Evolutionary conservation across 2,329 filamentous ascomycete genomes (phyloP).

Genomic region (Colletotrichum salicis): DNA sequence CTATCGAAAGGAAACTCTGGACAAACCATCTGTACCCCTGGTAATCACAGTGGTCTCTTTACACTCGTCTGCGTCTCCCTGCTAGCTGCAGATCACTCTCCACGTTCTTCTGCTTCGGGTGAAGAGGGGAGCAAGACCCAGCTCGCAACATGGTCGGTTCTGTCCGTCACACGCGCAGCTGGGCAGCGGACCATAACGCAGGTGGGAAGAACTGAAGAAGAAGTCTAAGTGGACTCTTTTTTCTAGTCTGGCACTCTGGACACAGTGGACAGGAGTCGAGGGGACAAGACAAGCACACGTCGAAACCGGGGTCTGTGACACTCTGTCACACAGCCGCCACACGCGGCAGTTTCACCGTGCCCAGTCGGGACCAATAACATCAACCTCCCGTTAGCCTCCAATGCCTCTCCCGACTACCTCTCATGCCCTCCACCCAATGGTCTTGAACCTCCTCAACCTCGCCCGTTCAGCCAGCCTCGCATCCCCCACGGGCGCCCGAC

Average conservation of each 20-base stretch:
- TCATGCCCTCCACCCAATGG: not conserved
- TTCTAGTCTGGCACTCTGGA: no score
- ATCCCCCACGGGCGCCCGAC: conserved; percentile 8
- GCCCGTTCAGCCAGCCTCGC: conserved; percentile 17
- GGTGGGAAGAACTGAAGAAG: not conserved
- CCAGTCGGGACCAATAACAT: not conserved
- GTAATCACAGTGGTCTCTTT: not conserved
- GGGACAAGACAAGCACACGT: not conserved
- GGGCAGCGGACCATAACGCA: not conserved
- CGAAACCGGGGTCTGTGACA: conserved; percentile 37
- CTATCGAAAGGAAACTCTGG: not conserved
- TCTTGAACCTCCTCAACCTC: not conserved
- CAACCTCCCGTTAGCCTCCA: not conserved
- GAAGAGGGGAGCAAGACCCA: not conserved
- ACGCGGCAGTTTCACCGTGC: conserved; percentile 33
- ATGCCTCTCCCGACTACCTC: not conserved
- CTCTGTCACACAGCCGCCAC: conserved; percentile 35
- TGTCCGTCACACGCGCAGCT: not conserved
- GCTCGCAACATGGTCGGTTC: not conserved
- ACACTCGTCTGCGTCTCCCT: conserved; percentile 14
- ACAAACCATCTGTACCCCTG: not conserved
- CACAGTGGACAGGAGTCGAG: not conserved
- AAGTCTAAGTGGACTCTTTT: not conserved
- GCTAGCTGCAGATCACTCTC: conserved; percentile 31
- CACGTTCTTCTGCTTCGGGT: not conserved